phyloP scores from a whole-genome alignment of 768 basidiomycete species.

The Phlebiopsis flavidoalba region DNA sequence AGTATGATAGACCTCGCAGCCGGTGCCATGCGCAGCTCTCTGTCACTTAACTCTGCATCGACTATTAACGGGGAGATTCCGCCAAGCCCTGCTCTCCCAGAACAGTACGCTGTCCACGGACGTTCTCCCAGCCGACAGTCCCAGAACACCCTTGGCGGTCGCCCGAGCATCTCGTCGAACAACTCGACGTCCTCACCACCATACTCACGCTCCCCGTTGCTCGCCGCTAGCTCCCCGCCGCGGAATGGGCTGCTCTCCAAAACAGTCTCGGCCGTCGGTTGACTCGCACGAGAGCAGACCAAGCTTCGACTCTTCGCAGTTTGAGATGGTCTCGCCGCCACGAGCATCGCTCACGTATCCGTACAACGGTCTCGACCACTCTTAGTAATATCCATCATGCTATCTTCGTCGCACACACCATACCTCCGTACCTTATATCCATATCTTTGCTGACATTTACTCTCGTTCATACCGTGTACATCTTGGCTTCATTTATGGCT shows the following conservation, averaged over 20 bases:
- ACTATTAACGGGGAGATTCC: conserved; percentile 44
- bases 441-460: not conserved
- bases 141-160: conserved; percentile 3
- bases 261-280: conserved; percentile 28
- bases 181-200: conserved; percentile 15
- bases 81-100: conserved; percentile 58
- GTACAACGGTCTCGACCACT: conserved; percentile 47
- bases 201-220: conserved; percentile 11
- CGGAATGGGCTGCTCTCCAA: conserved; percentile 27
- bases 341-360: conserved; percentile 52
- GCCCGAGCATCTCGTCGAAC: conserved; percentile 21
- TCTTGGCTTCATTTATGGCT: conserved; percentile 1
- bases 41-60: conserved; percentile 22
- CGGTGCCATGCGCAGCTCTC: conserved; percentile 21
- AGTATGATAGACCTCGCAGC: conserved; percentile 43
- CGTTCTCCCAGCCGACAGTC: conserved; percentile 22
- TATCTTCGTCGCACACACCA: not conserved
- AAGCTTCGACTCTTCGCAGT: conserved; percentile 61
- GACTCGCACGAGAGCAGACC: conserved; percentile 41
- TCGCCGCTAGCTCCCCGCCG: conserved; percentile 15
- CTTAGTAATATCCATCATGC: conserved; percentile 14
- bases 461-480: not conserved
- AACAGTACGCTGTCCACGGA: conserved; percentile 19
- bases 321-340: conserved; percentile 54
- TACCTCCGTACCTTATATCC: not conserved